Percentiles rank a stretch among this genome's conserved stretches.
These are phyloP conservation scores for Heliamphora exappendiculata DNA, from an alignment of 148 eudicot genomes.

Conservation along the genomic window DNA sequence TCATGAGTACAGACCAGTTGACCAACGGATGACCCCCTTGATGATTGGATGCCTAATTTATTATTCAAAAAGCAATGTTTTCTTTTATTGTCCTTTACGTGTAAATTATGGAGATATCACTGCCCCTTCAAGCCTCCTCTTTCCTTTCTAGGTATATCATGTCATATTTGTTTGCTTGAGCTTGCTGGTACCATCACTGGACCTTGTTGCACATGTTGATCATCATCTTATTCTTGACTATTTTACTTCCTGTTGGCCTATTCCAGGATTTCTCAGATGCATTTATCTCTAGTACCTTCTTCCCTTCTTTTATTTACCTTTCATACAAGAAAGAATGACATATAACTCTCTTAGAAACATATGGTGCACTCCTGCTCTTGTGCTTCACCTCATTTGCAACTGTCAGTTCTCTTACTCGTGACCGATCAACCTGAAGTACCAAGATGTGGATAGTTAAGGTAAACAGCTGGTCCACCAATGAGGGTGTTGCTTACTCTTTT, in stretches of 20 bases:
- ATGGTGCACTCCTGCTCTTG: neutral
- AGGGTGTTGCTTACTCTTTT: neutral
- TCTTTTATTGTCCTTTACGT: neutral
- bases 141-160: neutral
- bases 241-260: neutral
- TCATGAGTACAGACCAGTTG: neutral
- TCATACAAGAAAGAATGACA: neutral
- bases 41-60: neutral
- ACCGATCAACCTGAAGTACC: neutral
- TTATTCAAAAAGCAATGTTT: neutral
- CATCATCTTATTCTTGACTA: neutral
- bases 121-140: neutral
- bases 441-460: neutral
- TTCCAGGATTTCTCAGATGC: neutral
- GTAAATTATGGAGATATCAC: neutral
- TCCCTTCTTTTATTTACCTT: neutral
- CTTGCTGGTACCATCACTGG: neutral
- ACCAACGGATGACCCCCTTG: neutral
- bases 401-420: neutral
- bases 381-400: neutral
- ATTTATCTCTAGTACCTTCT: conserved; percentile 3
- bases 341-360: neutral
- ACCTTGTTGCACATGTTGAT: neutral
- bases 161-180: neutral
- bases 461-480: neutral